phyloP scores from a whole-genome alignment of 2,329 filamentous ascomycete genomes.

The Onygenales sp. region DNA sequence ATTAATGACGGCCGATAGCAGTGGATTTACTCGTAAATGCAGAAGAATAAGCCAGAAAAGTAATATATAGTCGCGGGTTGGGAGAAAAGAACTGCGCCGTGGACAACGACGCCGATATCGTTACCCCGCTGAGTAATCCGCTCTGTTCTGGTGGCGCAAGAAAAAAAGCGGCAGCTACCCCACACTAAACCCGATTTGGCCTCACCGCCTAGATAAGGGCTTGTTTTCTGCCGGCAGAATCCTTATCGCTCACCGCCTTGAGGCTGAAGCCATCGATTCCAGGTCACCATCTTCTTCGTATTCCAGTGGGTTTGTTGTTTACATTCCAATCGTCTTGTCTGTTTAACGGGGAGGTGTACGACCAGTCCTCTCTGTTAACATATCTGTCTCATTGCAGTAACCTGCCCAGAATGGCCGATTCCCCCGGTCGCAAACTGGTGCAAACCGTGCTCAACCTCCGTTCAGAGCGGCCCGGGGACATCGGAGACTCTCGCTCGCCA shows the following conservation, averaged over 20 bases:
- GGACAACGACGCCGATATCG: not conserved
- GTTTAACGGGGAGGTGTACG: not conserved
- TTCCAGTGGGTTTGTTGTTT: no score
- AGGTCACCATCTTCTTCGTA: no score
- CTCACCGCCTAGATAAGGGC: conserved; percentile 1
- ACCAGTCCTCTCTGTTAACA: not conserved
- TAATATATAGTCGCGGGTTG: no score
- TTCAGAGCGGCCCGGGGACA: conserved; percentile 3
- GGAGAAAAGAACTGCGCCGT: no score
- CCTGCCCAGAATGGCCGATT: conserved; percentile 3
- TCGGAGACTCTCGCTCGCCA: not conserved
- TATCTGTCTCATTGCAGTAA: not conserved
- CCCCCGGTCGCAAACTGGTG: conserved; percentile 6
- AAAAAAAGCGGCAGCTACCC: not conserved
- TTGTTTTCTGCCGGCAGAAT: conserved; percentile 1
- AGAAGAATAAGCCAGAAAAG: no score
- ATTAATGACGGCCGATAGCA: not conserved
- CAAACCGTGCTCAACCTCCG: conserved; percentile 15
- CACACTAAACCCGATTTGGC: not conserved
- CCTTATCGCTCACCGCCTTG: not conserved
- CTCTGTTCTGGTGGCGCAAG: not conserved
- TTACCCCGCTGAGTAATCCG: not conserved
- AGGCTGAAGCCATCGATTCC: not conserved
- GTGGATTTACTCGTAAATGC: no score
- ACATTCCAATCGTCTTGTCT: not conserved